Base-by-base conservation (phyloP, 805 yeast species). In the Danielia oregonensis region DNA sequence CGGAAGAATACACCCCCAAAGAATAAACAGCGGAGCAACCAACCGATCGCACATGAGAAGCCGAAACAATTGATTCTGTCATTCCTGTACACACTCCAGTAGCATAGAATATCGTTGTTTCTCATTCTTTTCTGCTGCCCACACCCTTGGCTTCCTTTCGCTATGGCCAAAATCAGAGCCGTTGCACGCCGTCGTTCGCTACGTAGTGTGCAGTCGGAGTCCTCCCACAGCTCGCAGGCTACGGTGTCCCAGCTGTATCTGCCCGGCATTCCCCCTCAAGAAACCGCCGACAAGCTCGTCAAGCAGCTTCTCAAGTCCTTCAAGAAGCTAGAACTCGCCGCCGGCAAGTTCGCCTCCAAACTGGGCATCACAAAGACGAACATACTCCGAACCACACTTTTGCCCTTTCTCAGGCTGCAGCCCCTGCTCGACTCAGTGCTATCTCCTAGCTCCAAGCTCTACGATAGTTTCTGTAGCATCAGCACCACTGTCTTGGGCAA, bases 341-440 rank as follows among this genome's bases (percentile, higher is more conserved):
- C 72, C 33, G 48, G 51, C 26, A 74, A 72, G 45, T 76, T 74
- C 48, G 59, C 32, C 24, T 36, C 45, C 9, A 45, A 46, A 26
- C 45, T 36, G 34, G 55, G 54, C 32, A 36, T 49, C 29, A 40
- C 47, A 23, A 42, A 44, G 24, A 43, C 52, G 17, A 76, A 75
- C 48, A 57, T 75, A 10, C 52, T 76, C 19, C 54, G 81, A 24
- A 63, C 75, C 2, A 55, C 68, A 4, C 52, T 76, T 14, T 52
- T 76, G 17, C 48, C 54, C 10, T 41, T 51, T 34, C 43, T 48
- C 19, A 47, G 51, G 16, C 40, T 31, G 33, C 44, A 45, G 29
- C 51, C 45, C 16, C 43, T 43, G 24, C 39, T 61, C 14, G 51
- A 52, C 24, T 41, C 47, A 6, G 35, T 43, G 18, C 53, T 60